Base-by-base conservation (phyloP, 2,329 filamentous ascomycete species). In the Aspergillus brasiliensis region DNA sequence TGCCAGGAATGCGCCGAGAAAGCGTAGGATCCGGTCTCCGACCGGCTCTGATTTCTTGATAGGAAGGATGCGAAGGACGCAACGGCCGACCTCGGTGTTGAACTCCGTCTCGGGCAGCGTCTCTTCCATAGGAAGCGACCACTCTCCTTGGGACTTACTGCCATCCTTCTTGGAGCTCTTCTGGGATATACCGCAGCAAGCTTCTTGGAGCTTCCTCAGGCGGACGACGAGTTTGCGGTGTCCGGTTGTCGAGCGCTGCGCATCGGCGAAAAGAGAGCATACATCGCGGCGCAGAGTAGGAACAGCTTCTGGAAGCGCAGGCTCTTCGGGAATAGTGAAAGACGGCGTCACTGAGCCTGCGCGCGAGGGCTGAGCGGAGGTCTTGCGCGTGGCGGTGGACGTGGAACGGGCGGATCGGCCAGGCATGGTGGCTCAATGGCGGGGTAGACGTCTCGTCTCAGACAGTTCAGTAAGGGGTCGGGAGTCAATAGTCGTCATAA, bases 21-120 rank as follows among this genome's bases (percentile, higher is more conserved):
- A 99, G 48, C 91, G 86, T 60, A 98, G 86, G 15, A 90, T 85
- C 69, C 91, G 88, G 74, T 98, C 94, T 23, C 92, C 95, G 2
- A 91, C 93, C 13, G 86, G 83, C 78, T 99, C 95, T 38, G 91
- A 89, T 82, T 97, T 98, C 82, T 94, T 96, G 59, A 98, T 88
- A 1, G 89, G 86, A 81, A 99, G 86, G 53, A 94, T 84, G 57
- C 92, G 85, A 67, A 96, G 76, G 23, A 96, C 84, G 72, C 92
- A 97, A 71, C 95, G 85, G 58, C 88, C 84, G 59, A 98, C 87
- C 75, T 99, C 94, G 27, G 83, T 80, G 70, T 95, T 96, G 80
- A 99, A 98, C 59, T 95, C 89, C 51, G 88, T 85, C 74, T 96
- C 92, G 47, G 91, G 88, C 63, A 93, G 91, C 10, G 92, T 89